phyloP scores from a whole-genome alignment of 202 grass and related monocot genomes.

The Setaria italica region DNA sequence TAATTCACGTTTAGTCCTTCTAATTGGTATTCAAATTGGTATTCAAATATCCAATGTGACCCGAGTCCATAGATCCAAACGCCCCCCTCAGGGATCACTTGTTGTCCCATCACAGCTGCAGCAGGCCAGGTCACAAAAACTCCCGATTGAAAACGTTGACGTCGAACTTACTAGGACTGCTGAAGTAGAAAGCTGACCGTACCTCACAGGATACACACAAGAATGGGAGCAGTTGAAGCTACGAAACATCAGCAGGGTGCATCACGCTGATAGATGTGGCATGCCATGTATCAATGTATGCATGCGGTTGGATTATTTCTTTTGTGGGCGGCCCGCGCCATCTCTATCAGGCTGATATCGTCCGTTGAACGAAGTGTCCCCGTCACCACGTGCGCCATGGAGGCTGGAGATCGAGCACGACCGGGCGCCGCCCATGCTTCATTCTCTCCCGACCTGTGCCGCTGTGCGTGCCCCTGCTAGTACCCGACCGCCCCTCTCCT shows the following conservation, averaged over 20 bases:
- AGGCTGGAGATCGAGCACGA: background rate
- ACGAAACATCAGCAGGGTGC: background rate
- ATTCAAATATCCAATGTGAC: too few species aligned
- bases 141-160: background rate
- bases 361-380: background rate
- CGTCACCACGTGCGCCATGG: background rate
- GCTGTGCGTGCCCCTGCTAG: background rate
- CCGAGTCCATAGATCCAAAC: too few species aligned
- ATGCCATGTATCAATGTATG: too few species aligned
- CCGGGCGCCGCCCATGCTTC: background rate
- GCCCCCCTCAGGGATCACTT: too few species aligned
- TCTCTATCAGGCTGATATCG: too few species aligned
- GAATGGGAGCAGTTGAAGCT: conserved; percentile 11
- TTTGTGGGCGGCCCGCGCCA: too few species aligned
- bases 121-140: background rate
- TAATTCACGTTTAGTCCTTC: too few species aligned
- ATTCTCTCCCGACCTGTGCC: background rate
- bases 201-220: background rate
- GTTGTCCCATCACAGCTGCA: too few species aligned
- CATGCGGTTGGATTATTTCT: too few species aligned
- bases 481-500: background rate
- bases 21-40: too few species aligned
- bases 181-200: conserved; percentile 9
- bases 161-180: background rate
- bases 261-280: background rate